These are phyloP conservation scores for Physcia stellaris DNA, from an alignment of 495 filamentous ascomycete genomes.

Conservation along the genomic window DNA sequence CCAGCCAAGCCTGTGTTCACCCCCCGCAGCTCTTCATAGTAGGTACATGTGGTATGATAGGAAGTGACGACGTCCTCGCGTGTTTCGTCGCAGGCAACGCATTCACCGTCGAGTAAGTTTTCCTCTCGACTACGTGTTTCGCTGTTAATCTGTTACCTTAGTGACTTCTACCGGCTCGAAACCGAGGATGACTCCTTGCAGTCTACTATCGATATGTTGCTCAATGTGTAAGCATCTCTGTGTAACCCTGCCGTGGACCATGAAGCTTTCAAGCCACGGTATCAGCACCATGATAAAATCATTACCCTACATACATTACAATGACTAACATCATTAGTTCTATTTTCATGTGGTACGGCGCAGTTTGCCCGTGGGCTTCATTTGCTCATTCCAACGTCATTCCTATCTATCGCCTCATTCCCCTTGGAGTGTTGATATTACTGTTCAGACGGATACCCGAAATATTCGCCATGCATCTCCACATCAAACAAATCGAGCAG, in stretches of 20 bases:
- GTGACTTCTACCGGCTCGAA: constrained; percentile 80
- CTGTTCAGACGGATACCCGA: constrained; percentile 67
- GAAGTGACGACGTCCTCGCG: constrained; percentile 82
- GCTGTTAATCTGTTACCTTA: background rate
- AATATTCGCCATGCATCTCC: constrained; percentile 57
- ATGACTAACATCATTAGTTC: too few species aligned
- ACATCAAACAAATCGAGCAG: constrained; percentile 69
- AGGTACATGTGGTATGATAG: constrained; percentile 58
- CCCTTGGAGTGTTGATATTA: constrained; percentile 67
- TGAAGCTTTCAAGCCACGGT: too few species aligned
- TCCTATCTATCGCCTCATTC: constrained; percentile 63
- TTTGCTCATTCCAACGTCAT: constrained; percentile 58
- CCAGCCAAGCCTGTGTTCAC: constrained; percentile 12
- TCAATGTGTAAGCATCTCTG: too few species aligned
- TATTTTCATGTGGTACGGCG: constrained; percentile 87
- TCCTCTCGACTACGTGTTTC: background rate
- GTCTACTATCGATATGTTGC: constrained; percentile 78
- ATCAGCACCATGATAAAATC: too few species aligned
- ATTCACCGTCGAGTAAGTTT: constrained; percentile 64
- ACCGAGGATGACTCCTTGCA: constrained; percentile 83
- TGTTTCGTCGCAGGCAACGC: constrained; percentile 90
- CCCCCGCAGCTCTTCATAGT: constrained; percentile 41
- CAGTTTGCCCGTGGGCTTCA: constrained; percentile 66
- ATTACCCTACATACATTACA: too few species aligned
- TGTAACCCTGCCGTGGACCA: too few species aligned